Evolutionary conservation across 2,329 filamentous ascomycete species (phyloP), one percentile per base, ranked within the genome.

Genomic region (Arthrobotrys entomopaga): DNA sequence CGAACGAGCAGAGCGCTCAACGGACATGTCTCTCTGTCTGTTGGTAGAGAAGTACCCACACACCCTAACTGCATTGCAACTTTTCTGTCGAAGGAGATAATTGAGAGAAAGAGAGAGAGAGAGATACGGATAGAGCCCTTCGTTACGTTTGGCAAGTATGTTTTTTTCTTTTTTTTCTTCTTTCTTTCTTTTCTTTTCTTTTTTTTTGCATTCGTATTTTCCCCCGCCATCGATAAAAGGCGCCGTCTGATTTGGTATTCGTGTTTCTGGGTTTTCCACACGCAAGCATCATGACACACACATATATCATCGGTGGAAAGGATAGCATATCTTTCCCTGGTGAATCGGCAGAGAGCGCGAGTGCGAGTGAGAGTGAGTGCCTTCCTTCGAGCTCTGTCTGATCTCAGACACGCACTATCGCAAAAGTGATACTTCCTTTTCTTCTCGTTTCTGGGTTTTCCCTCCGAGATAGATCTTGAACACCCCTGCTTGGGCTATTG

Each of bases 231-330:
- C 69, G 60, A 73, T 61, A 61, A n/a, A 73, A 57, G 20, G 29
- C 56, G 69, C 52, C 66, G 69, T 73, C 60, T 72, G 69, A 73
- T 73, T 73, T 65, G 61, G 69, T 61, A 61, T 53, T 43, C 49
- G 67, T 65, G 60, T 64, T 53, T 65, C 56, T 59, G 40, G 69
- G 54, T 73, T 65, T 34, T 48, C 69, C 69, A 73, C 69, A 65
- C 69, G 69, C 69, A 73, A 66, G 69, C 69, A 73, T 73, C 69
- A 73, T 73, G 69, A 66, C 69, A 73, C 67, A 65, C 67, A 59
- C 66, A 64, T 57, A 53, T 20, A 19, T 13, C 29, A 10, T 34
- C 29, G 29, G 29, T 10, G 29, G 29, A 15, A 24, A 26, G 29
- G 50, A 29, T 54, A 73, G 69, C 61, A 56, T 48, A 60, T 65